Evolutionary conservation across 1,284 basidiomycete species (phyloP).

Genomic region (Hemileia vastatrix): DNA sequence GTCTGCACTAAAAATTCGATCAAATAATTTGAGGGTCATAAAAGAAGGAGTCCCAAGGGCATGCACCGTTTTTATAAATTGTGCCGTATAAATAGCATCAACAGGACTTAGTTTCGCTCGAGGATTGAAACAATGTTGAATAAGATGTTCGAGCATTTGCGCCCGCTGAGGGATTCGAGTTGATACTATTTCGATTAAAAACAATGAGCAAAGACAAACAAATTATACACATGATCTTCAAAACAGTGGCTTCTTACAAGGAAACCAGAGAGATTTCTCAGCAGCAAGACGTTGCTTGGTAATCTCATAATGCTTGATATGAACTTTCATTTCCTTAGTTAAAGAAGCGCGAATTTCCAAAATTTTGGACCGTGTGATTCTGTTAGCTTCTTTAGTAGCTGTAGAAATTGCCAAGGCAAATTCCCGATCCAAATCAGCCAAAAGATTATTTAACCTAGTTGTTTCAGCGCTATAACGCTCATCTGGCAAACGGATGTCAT

Average conservation of each 20-base stretch:
- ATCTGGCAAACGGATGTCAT: constrained; percentile 64
- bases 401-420: constrained; percentile 25
- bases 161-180: constrained; percentile 37
- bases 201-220: not conserved
- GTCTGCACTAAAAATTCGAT: constrained; percentile 73
- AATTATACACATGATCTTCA: too few species aligned
- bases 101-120: constrained; percentile 83
- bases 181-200: not conserved
- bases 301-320: constrained; percentile 56
- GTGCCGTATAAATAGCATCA: constrained; percentile 88
- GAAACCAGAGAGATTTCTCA: constrained; percentile 85
- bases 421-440: constrained; percentile 41
- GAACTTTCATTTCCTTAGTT: constrained; percentile 67
- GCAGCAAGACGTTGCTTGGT: constrained; percentile 64
- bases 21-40: constrained; percentile 72
- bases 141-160: constrained; percentile 55
- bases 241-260: constrained; percentile 36
- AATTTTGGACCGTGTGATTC: constrained; percentile 20
- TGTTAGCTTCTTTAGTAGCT: constrained; percentile 28
- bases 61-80: constrained; percentile 80
- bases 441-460: constrained; percentile 42
- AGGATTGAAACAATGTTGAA: constrained; percentile 87
- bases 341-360: constrained; percentile 47
- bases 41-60: constrained; percentile 76
- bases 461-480: constrained; percentile 47